Evolutionary conservation across 192 early-diverging fungal species (phyloP).

Genomic region (Linnemannia schmuckeri): DNA sequence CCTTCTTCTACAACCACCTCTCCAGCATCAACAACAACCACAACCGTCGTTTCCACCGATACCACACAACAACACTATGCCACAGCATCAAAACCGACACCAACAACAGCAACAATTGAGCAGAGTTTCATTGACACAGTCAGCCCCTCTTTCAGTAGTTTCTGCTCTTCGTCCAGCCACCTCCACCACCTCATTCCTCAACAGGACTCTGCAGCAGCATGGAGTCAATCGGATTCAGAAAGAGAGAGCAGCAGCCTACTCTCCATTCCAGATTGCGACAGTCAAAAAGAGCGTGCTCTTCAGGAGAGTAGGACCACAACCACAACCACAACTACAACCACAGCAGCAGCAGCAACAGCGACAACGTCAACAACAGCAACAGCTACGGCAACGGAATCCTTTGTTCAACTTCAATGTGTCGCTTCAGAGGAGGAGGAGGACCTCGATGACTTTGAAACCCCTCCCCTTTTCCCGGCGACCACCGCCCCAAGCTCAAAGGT

Average conservation of each 20-base stretch:
- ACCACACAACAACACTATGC: not conserved
- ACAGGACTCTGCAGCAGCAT: slow-evolving; percentile 4
- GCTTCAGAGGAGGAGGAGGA: slow-evolving; percentile 6
- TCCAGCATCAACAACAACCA: not conserved
- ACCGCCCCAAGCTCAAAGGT: not conserved
- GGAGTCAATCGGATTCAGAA: not conserved
- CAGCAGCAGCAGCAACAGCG: not conserved
- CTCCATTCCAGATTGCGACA: slow-evolving; percentile 13
- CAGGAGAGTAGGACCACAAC: slow-evolving; percentile 1
- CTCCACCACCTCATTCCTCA: not conserved
- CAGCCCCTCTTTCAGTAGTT: not conserved
- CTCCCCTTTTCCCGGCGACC: not conserved
- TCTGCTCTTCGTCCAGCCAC: not conserved
- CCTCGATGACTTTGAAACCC: not conserved
- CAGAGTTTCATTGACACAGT: not conserved
- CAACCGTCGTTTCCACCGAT: not conserved
- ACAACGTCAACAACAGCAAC: not conserved
- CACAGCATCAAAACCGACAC: not conserved
- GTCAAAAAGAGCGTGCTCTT: slow-evolving; percentile 23
- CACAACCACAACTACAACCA: not conserved
- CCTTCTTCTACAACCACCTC: not conserved
- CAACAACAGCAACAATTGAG: not conserved
- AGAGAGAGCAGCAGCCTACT: not conserved
- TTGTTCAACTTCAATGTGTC: not conserved
- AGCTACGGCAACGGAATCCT: not conserved